Evolutionary conservation across 768 basidiomycete species (phyloP), one percentile per base, ranked within the genome.

Genomic region (Tephrocybe rancida): DNA sequence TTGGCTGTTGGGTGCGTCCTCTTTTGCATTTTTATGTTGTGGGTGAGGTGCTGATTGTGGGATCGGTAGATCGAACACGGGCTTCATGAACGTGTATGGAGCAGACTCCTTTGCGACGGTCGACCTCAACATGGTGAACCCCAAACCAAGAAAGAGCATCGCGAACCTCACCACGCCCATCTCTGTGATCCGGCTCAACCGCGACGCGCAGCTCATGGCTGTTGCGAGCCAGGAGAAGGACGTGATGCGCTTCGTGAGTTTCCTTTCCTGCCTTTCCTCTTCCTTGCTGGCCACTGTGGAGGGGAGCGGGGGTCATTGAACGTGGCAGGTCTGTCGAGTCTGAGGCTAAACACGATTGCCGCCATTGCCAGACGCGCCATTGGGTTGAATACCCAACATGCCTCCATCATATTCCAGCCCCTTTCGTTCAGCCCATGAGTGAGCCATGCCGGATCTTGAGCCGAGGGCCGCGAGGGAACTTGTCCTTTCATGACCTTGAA

Each of bases 81-180:
- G 97, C 43, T 83, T 95, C 50, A 92, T 98, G 56, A 98, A 97
- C 64, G 74, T 98, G 14, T 99, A 98, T 67, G 83, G 80, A 42
- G 73, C 86, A 2, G 79, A 83, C 27, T 73, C 81, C 11, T 74
- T 78, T 14, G 51, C 69, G 2, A 3, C 39, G 27, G 13, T 55
- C 67, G 10, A 63, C 43, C 16, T 24, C 27, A 0, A 61, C 57
- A 3, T 51, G 63, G 14, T 56, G n/a, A n/a, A n/a, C 72, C 19
- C 78, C 78, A 91, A 87, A 62, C 87, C 90, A 3, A 67, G 88
- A 27, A 97, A 95, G 69, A 80, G 90, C 6, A 74, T 99, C 34
- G 86, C 84, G 45, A 92, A 98, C 68, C 78, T 99, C 32, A 94
- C 91, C 3, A 98, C 95, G 7, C 72, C 91, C 2, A 88, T 97